Percentiles rank a stretch among this genome's conserved stretches.
Evolutionary conservation across 139 green algal genomes (phyloP).

Genomic region (Micromonas commoda): DNA sequence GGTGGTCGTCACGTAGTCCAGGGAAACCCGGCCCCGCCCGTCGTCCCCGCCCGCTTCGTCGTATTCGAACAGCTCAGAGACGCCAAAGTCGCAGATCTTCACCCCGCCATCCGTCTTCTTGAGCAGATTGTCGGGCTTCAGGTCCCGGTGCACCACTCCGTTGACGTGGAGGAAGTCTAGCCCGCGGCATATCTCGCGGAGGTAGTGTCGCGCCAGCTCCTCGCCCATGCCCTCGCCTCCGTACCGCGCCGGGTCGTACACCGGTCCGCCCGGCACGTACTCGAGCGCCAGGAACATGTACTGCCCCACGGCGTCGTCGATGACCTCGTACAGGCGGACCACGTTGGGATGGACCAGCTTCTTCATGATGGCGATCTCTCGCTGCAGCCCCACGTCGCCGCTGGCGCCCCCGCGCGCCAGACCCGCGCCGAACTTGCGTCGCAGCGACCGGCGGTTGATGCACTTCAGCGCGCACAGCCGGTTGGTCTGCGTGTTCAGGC

Average conservation of each 20-base stretch:
- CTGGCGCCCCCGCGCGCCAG: neutral
- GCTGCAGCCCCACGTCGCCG: neutral
- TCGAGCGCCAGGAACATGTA: conserved; percentile 24
- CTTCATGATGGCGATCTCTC: conserved; percentile 81
- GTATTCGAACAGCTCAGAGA: conserved; percentile 40
- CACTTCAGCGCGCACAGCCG: neutral
- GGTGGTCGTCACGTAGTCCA: neutral
- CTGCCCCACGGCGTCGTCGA: conserved; percentile 17
- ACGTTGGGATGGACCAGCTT: conserved; percentile 74
- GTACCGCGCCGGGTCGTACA: conserved; percentile 46
- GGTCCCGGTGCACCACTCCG: conserved; percentile 64
- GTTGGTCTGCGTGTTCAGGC: neutral
- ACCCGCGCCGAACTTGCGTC: neutral
- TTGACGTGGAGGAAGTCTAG: conserved; percentile 53
- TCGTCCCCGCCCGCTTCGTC: no score
- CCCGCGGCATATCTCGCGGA: conserved; percentile 36
- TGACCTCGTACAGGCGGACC: conserved; percentile 68
- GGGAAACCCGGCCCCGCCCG: no score
- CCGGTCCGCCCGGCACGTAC: neutral
- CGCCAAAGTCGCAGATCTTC: conserved; percentile 85
- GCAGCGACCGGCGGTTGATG: neutral
- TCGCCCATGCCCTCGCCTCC: neutral
- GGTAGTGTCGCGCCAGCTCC: neutral
- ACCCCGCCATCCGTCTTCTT: conserved; percentile 61
- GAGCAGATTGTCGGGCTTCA: conserved; percentile 83